These are phyloP conservation scores for Penicillium bialowiezense DNA, from an alignment of 495 filamentous ascomycete species.

Conservation along the genomic window DNA sequence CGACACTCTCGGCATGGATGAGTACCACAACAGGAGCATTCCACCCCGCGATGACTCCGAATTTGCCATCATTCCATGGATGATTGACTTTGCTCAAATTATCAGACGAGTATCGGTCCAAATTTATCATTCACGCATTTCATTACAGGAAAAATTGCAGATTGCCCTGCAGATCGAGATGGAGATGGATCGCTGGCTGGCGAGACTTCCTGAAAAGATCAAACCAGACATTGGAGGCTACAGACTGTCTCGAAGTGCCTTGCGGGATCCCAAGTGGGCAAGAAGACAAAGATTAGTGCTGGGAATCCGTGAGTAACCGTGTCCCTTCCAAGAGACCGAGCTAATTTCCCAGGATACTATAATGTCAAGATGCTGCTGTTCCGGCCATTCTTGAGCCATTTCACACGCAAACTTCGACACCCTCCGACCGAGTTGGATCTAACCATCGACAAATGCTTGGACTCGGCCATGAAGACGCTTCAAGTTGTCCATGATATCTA, in stretches of 20 bases:
- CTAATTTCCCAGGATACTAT: slow-evolving; percentile 29
- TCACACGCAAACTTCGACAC: slow-evolving; percentile 33
- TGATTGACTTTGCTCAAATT: slow-evolving; percentile 42
- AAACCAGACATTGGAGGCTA: slow-evolving; percentile 30
- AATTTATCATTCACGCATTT: slow-evolving; percentile 40
- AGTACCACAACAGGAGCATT: slow-evolving; percentile 41
- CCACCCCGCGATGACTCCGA: slow-evolving; percentile 37
- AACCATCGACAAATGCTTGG: slow-evolving; percentile 36
- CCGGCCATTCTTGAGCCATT: slow-evolving; percentile 38
- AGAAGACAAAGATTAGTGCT: slow-evolving; percentile 35
- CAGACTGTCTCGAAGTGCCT: slow-evolving; percentile 18
- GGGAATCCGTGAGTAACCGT: slow-evolving; percentile 30
- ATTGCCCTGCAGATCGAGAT: slow-evolving; percentile 35
- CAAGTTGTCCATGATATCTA: slow-evolving; percentile 43
- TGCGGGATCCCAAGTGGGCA: slow-evolving; percentile 42
- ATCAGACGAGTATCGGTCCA: slow-evolving; percentile 41
- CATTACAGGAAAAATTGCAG: slow-evolving; percentile 37
- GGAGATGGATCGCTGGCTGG: slow-evolving; percentile 38
- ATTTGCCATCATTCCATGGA: slow-evolving; percentile 41
- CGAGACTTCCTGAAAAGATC: slow-evolving; percentile 31
- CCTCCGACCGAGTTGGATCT: slow-evolving; percentile 30
- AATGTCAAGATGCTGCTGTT: slow-evolving; percentile 43
- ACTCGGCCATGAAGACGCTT: slow-evolving; percentile 39
- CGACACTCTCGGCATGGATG: slow-evolving; percentile 43
- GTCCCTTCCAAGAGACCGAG: neutral